Base-by-base conservation (phyloP, 2,329 filamentous ascomycete genomes). In the Verticillium albo-atrum region DNA sequence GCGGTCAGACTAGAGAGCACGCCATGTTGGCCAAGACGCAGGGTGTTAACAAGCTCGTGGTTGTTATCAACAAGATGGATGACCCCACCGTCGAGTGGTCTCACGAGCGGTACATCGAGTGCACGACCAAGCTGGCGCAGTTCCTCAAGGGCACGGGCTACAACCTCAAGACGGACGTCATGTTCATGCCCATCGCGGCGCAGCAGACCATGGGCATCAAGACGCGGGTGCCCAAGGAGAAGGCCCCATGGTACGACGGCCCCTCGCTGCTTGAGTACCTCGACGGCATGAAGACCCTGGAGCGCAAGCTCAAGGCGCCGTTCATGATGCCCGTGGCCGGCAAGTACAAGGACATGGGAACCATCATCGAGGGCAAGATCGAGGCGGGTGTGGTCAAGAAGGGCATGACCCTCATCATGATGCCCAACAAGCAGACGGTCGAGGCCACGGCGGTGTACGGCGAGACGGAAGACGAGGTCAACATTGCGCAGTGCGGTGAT, bases 1-100 rank as follows among this genome's bases (percentile, higher is more conserved):
- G 95, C 64, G 94, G 95, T 37, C 95, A 99, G 76, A 99, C 95
- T 58, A 87, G 95, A 72, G 95, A 99, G 84, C 94, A 98, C 77
- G 95, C 96, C 59, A 92, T 99, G 82, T 83, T 99, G 72, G 96
- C 96, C 67, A 97, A 98, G 79, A 99, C 96, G 1, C 94, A 97
- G 73, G 95, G 95, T 77, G 95, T 99, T 61, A 96, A 96, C 83
- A 97, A 97, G 79, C 84, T 99, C 59, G 82, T 98, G 53, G 89
- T 99, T 30, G 95, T 85, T 57, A 93, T 97, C 73, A 99, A 99
- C 86, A 99, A 99, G 83, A 99, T 99, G 96, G 95, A 99, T 72
- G 95, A 99, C 72, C 82, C 89, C 12, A 99, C 95, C 3, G 96
- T 99, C 56, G 86, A 97, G 71, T 99, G 96, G 96, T 95, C 90